Conservation (phyloP, 495 filamentous ascomycete genomes). For the Neurospora tetrasperma region DNA sequence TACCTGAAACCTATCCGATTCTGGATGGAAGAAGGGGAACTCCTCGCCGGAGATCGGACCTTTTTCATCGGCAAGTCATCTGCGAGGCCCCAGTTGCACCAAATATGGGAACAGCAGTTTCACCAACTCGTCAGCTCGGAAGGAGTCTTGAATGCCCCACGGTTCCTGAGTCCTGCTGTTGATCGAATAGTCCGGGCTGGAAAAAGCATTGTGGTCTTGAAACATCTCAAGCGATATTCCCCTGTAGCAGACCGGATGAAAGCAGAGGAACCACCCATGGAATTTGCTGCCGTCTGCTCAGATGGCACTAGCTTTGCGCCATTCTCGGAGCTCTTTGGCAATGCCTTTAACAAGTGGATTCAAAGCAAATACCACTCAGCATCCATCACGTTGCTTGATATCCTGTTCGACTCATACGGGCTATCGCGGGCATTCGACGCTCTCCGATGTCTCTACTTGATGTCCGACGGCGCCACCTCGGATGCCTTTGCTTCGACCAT, state of each 20-base stretch:
- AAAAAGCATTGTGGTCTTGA: slow-evolving; percentile 77
- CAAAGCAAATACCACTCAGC: slow-evolving; percentile 58
- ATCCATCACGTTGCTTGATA: slow-evolving; percentile 49
- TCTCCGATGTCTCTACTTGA: slow-evolving; percentile 62
- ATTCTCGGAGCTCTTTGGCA: slow-evolving; percentile 63
- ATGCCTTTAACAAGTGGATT: slow-evolving; percentile 63
- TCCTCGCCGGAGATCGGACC: slow-evolving; percentile 48
- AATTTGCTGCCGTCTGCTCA: slow-evolving; percentile 46
- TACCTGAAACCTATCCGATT: slow-evolving; percentile 68
- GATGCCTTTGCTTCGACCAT: slow-evolving; percentile 54
- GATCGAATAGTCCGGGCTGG: slow-evolving; percentile 72
- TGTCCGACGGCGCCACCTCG: slow-evolving; percentile 54
- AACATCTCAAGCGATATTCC: slow-evolving; percentile 43
- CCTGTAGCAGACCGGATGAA: slow-evolving; percentile 7
- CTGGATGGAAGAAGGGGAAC: slow-evolving; percentile 79
- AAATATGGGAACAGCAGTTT: slow-evolving; percentile 70
- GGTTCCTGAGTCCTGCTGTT: slow-evolving; percentile 58
- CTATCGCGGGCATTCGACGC: slow-evolving; percentile 56
- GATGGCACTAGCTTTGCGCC: slow-evolving; percentile 44
- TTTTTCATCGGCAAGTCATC: slow-evolving; percentile 63
- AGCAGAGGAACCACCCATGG: slow-evolving; percentile 32
- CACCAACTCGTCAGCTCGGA: slow-evolving; percentile 45
- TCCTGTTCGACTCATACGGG: slow-evolving; percentile 60
- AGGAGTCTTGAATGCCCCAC: slow-evolving; percentile 53
- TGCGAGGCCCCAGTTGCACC: slow-evolving; percentile 47